Evolutionary conservation across 78 protist species (phyloP).

Genomic region (Cavenderia fasciculata): DNA sequence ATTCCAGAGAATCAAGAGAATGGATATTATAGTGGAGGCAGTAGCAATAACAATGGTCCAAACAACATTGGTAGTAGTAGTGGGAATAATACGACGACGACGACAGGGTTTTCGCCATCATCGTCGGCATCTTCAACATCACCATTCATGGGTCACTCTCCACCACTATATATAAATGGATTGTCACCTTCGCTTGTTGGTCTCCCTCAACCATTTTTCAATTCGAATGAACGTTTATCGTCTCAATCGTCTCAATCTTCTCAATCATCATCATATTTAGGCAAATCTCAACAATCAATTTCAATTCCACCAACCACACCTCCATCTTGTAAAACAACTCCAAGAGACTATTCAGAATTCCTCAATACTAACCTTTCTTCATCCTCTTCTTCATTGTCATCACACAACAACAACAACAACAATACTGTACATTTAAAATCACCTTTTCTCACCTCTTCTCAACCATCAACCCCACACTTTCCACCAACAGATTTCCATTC

Average conservation of each 20-base stretch:
- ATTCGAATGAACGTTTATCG: not conserved
- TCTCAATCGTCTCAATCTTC: not conserved
- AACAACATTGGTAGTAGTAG: too few species aligned
- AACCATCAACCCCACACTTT: not conserved
- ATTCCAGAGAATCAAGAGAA: too few species aligned
- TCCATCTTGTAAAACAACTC: not conserved
- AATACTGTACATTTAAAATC: not conserved
- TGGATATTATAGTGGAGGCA: too few species aligned
- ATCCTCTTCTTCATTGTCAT: not conserved
- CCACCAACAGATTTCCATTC: not conserved
- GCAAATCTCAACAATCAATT: not conserved
- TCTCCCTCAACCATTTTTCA: not conserved
- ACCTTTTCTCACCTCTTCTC: too few species aligned
- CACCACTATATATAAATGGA: not conserved
- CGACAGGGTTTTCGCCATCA: not conserved
- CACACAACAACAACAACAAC: not conserved
- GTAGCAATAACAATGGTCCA: too few species aligned
- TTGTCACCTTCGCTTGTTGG: not conserved
- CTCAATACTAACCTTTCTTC: not conserved
- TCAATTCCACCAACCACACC: not conserved
- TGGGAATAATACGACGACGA: too few species aligned
- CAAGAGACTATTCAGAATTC: not conserved
- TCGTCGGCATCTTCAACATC: conserved; percentile 1
- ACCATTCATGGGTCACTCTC: not conserved
- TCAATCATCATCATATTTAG: not conserved